phyloP scores from a whole-genome alignment of 345 rosid genomes.

The Populus tremula region DNA sequence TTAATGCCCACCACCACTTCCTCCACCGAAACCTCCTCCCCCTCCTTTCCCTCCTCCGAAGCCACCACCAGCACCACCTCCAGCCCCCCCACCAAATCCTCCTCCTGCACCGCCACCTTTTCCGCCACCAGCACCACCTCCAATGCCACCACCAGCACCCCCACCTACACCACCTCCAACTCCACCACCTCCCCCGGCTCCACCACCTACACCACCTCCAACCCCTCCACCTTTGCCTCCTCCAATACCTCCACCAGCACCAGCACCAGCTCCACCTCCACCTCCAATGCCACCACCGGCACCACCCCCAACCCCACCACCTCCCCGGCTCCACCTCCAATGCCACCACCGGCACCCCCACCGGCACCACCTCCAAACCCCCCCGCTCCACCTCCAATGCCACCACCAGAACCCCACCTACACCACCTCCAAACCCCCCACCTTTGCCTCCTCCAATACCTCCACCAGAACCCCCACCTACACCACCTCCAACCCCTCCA shows the following conservation, averaged over 20 bases:
- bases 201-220: too few relatives aligned
- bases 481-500: not conserved
- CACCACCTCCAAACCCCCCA: not conserved
- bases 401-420: not conserved
- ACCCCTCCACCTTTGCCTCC: too few relatives aligned
- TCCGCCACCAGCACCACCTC: too few relatives aligned
- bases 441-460: conserved; percentile 2
- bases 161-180: too few relatives aligned
- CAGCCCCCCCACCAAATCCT: conserved; percentile 29
- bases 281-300: conserved; percentile 22
- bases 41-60: not conserved
- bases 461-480: not conserved
- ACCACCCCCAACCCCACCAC: not conserved
- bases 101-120: conserved; percentile 24
- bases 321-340: not conserved
- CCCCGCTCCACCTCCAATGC: not conserved
- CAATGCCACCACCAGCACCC: too few relatives aligned
- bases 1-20: conserved; percentile 15
- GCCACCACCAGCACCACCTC: conserved; percentile 25
- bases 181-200: too few relatives aligned
- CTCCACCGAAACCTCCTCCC: not conserved
- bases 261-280: conserved; percentile 16
- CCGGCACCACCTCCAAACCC: too few relatives aligned
- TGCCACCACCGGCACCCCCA: not conserved
- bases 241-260: too few relatives aligned